Evolutionary conservation across 495 filamentous ascomycete species (phyloP), one percentile per base, ranked within the genome.

Genomic region (Lepraria neglecta): DNA sequence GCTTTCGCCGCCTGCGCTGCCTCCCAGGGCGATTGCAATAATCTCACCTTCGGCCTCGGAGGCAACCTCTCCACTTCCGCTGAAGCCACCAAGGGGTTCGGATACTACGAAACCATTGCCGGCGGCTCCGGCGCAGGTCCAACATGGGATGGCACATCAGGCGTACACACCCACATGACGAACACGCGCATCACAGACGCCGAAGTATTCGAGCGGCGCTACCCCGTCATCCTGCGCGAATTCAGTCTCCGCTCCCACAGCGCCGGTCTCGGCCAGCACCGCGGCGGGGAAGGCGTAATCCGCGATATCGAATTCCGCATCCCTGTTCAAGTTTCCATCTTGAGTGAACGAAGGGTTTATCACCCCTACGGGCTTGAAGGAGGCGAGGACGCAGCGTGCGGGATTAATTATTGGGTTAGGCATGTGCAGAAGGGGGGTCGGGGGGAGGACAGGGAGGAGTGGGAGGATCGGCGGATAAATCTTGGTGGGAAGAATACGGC

Each of bases 131-230:
- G 94, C 56, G 94, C 94, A 0, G 92, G 92, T 0, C 82, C 88
- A 1, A 80, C 81, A 42, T 98, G 94, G 94, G 81, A 89, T 58
- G 94, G 94, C 48, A 91, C 91, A 9, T 86, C 82, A 55, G 94
- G 94, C 47, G 90, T 97, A 48, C 94, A 98, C 70, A 87, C 85
- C 24, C 92, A 97, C 73, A 98, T 97, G 92, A 98, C 94, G n/a
- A 98, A 98, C 72, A 98, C 94, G 6, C 84, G 94, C 1, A 97
- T 97, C 70, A 98, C 94, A 1, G 94, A 98, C 74, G 80, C 90
- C 0, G 94, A 98, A 66, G 84, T 97, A n/a, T 92, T 98, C 67
- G 94, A 98, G 73, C 81, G 92, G 3, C 82, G 94, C 17, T 98
- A 98, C 67, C 94, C 94, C 1, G 88, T 96, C 3, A 68, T 97